phyloP scores from a whole-genome alignment of 805 yeast genomes.

The Wilhelminamyces savonicus region DNA sequence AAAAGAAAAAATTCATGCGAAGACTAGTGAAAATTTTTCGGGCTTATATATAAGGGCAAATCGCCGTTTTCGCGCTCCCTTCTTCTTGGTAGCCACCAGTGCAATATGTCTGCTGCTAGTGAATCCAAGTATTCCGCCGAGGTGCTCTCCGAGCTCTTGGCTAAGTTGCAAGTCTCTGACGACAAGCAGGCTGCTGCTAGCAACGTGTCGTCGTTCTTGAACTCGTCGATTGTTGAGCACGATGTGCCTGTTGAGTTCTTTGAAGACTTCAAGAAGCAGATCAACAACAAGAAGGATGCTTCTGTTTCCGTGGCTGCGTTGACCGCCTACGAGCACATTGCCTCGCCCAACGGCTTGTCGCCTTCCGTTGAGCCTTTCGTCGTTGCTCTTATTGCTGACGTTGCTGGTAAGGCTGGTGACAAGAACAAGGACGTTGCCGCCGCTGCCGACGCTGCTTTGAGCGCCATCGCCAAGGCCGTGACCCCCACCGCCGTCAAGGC shows the following conservation, averaged over 20 bases:
- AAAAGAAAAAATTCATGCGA: too few relatives aligned
- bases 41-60: conserved; percentile 8
- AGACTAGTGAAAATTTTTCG: conserved; percentile 4
- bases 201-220: conserved; percentile 87
- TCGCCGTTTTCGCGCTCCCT: conserved; percentile 3
- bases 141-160: conserved; percentile 90
- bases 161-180: conserved; percentile 90
- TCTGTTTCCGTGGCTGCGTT: conserved; percentile 68
- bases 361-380: conserved; percentile 96
- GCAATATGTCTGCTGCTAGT: conserved; percentile 47
- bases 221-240: conserved; percentile 96
- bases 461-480: conserved; percentile 71
- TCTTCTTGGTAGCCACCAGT: too few relatives aligned
- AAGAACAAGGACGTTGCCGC: conserved; percentile 72
- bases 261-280: conserved; percentile 64
- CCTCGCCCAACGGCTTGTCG: conserved; percentile 68
- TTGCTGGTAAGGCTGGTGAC: conserved; percentile 83
- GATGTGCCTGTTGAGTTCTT: conserved; percentile 93
- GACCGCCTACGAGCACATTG: conserved; percentile 79
- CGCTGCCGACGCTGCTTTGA: conserved; percentile 69
- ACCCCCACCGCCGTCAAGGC: conserved; percentile 94
- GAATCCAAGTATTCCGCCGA: conserved; percentile 61
- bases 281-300: conserved; percentile 73
- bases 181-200: conserved; percentile 80
- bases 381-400: conserved; percentile 66